Conservation (phyloP, 2,329 filamentous ascomycete species). For the Xylariaceae sp. region DNA sequence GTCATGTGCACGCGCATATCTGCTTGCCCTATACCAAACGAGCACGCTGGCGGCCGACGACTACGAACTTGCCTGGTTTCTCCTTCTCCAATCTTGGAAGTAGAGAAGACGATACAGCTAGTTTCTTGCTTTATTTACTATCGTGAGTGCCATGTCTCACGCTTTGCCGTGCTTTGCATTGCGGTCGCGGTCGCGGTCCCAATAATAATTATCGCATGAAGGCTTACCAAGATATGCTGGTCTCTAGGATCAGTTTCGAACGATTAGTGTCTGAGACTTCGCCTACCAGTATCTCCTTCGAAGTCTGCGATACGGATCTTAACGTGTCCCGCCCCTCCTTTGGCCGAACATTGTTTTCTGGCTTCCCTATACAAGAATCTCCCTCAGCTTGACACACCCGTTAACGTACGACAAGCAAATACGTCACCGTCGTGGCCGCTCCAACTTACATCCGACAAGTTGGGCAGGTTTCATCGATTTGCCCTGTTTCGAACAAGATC, state of each 20-base stretch:
- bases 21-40: not conserved
- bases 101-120: not conserved
- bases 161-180: conserved; percentile 1
- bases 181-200: conserved; percentile 1
- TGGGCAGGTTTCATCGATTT: conserved; percentile 16
- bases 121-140: conserved; percentile 1
- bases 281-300: conserved; percentile 21
- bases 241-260: conserved; percentile 28
- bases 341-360: conserved; percentile 8
- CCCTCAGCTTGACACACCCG: not conserved
- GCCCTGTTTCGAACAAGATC: conserved; percentile 29
- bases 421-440: conserved; percentile 12
- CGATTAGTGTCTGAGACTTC: conserved; percentile 20
- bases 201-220: conserved; percentile 13
- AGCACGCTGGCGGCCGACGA: not conserved
- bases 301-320: conserved; percentile 17
- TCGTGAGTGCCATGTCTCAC: conserved; percentile 19
- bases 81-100: not conserved
- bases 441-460: conserved; percentile 24
- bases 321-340: conserved; percentile 20
- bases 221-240: conserved; percentile 26
- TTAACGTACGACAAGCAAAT: conserved; percentile 5
- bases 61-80: not conserved
- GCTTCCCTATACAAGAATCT: conserved; percentile 7
- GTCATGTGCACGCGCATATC: conserved; percentile 9